Evolutionary conservation across 1,284 basidiomycete genomes (phyloP).

Genomic region (Anthracocystis panici-leucophaei): DNA sequence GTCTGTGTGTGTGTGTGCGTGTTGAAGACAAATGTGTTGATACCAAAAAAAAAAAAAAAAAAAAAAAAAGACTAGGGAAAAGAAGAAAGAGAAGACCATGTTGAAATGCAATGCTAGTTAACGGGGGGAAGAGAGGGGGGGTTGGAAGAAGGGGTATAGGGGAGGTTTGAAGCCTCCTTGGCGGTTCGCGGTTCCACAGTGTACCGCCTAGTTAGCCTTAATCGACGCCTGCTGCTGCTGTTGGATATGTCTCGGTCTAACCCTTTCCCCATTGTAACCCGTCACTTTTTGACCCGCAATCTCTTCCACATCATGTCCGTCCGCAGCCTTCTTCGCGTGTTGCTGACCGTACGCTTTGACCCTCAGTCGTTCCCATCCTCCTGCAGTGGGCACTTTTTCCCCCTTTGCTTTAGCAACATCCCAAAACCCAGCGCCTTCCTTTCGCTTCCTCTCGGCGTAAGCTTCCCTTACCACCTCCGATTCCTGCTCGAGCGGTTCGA

Average conservation of each 20-base stretch:
- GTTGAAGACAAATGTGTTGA: conserved; percentile 23
- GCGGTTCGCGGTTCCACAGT: no score
- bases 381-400: conserved; percentile 58
- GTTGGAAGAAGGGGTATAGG: conserved; percentile 25
- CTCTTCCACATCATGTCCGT: conserved; percentile 66
- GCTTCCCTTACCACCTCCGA: conserved; percentile 64
- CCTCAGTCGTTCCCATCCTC: conserved; percentile 65
- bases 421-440: conserved; percentile 55
- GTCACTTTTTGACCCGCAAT: conserved; percentile 61
- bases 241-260: conserved; percentile 12
- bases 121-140: not conserved
- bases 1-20: conserved; percentile 1
- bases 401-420: conserved; percentile 39
- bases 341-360: conserved; percentile 67
- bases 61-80: not conserved
- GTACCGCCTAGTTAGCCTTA: conserved; percentile 20
- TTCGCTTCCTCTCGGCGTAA: conserved; percentile 20
- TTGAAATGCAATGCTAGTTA: conserved; percentile 32
- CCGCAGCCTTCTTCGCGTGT: conserved; percentile 59
- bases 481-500: conserved; percentile 65
- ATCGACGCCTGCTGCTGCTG: conserved; percentile 11
- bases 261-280: conserved; percentile 56
- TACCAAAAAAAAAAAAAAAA: conserved; percentile 8
- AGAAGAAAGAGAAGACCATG: conserved; percentile 15
- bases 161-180: conserved; percentile 39